phyloP scores from a whole-genome alignment of 2,329 filamentous ascomycete genomes.

The Ceratocystis destructans region DNA sequence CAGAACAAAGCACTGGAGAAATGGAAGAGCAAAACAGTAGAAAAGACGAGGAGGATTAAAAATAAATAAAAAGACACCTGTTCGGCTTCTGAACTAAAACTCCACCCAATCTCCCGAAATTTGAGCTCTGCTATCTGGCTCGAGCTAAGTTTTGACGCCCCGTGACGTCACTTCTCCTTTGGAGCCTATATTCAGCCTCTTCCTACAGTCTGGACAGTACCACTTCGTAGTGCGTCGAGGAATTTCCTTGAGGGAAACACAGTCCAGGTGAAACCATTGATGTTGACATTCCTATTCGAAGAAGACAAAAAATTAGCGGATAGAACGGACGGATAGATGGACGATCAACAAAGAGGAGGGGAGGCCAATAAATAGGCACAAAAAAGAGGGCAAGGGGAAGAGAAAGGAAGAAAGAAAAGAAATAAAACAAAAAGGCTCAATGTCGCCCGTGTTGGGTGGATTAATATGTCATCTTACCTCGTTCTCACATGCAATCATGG shows the following conservation, averaged over 20 bases:
- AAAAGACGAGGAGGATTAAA: neutral
- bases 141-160: conserved; percentile 34
- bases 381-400: neutral
- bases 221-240: conserved; percentile 64
- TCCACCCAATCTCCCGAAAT: too few relatives aligned
- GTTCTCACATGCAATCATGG: conserved; percentile 75
- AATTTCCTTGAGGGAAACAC: conserved; percentile 54
- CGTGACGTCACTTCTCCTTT: conserved; percentile 49
- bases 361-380: neutral
- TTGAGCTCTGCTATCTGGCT: conserved; percentile 2
- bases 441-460: neutral
- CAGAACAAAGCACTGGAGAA: neutral
- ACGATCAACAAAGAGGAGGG: too few relatives aligned
- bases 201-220: conserved; percentile 69
- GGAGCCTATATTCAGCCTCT: conserved; percentile 47
- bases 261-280: conserved; percentile 77
- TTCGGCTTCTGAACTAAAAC: neutral
- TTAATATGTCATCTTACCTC: conserved; percentile 39
- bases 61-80: neutral
- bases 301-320: conserved; percentile 19
- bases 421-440: too few relatives aligned
- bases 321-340: neutral
- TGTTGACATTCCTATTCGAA: conserved; percentile 49
- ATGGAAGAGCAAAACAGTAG: neutral
- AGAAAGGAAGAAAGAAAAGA: conserved; percentile 4